Evolutionary conservation across 306 rosid genomes (phyloP), one percentile per base, ranked within the genome.

Genomic region (Chamaecrista fasciculata): DNA sequence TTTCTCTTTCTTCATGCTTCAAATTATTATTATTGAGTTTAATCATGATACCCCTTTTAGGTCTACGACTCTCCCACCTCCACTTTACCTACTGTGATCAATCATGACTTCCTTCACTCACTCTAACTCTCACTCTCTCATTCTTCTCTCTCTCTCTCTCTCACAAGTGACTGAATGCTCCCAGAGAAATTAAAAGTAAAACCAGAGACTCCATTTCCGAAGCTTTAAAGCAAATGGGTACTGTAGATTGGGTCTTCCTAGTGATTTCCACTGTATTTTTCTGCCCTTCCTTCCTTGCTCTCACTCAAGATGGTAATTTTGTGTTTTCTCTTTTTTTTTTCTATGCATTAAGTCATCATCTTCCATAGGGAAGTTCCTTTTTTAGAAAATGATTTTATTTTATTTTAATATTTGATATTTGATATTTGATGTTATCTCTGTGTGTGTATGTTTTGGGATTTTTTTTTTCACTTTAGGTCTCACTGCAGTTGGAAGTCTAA

Each of bases 231-330:
- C 47, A 81, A 31, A 83, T 80, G 88, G 86, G 75, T 63, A n/a
- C 72, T n/a, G 42, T 49, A 31, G 67, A 73, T 14, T 74, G 76
- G 80, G n/a, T 71, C 66, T 43, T 81, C 62, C 69, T 70, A 7
- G 62, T 81, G 51, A 72, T 85, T 74, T 69, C 63, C 19, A 74
- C 61, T 37, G 33, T 62, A 62, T 39, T 74, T 53, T 63, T 46
- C 66, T 78, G 63, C 66, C 67, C 69, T 59, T 69, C 67, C 42
- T 77, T 68, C 39, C 61, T 76, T 75, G 85, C 90, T 70, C 86
- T 87, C 78, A 67, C 77, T 28, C 81, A 69, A 77, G 94, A 87
- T 57, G 94, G 94, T 87, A 65, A 69, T 20, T 25, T 33, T 28
- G 20, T 9, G 2, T 5, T n/a, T 3, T n/a, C 3, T 55, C 26